Evolutionary conservation across 345 rosid genomes (phyloP).

Genomic region (Salix arbutifolia): DNA sequence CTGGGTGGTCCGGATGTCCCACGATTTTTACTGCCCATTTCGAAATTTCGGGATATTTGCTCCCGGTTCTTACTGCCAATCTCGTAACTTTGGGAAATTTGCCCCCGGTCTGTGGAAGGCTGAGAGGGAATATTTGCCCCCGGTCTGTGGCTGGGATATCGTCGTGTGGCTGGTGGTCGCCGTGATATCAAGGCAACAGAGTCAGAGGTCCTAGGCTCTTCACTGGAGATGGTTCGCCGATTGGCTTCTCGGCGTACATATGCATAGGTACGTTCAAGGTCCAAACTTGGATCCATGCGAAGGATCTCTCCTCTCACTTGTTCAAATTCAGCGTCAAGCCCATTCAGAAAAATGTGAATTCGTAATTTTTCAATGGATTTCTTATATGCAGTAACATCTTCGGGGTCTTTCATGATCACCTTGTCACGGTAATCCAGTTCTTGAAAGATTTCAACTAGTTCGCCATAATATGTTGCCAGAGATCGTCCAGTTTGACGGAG

Average conservation of each 20-base stretch:
- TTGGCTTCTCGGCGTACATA: neutral
- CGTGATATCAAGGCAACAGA: too few relatives aligned
- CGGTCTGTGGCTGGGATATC: too few relatives aligned
- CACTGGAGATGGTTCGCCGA: neutral
- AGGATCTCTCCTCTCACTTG: too few relatives aligned
- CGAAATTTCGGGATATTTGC: neutral
- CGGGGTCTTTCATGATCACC: conserved; percentile 4
- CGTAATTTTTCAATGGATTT: neutral
- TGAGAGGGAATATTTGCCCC: too few relatives aligned
- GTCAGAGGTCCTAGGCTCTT: neutral
- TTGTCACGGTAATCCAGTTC: conserved; percentile 1
- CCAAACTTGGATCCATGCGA: too few relatives aligned
- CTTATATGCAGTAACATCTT: conserved; percentile 5
- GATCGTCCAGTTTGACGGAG: neutral
- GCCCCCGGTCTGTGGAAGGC: too few relatives aligned
- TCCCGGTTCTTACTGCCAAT: neutral
- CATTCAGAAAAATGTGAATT: neutral
- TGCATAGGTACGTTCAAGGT: neutral
- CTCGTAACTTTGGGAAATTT: neutral
- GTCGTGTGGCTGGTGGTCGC: too few relatives aligned
- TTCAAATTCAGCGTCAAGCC: too few relatives aligned
- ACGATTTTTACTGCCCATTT: neutral
- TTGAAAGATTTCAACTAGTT: conserved; percentile 14
- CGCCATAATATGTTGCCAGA: conserved; percentile 4
- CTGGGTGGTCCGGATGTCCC: neutral